A percentile compares a stretch with the other conserved stretches of the same genome.
These are phyloP conservation scores for Suhomyces pyralidae DNA, from an alignment of 805 yeast genomes.

Conservation along the genomic window DNA sequence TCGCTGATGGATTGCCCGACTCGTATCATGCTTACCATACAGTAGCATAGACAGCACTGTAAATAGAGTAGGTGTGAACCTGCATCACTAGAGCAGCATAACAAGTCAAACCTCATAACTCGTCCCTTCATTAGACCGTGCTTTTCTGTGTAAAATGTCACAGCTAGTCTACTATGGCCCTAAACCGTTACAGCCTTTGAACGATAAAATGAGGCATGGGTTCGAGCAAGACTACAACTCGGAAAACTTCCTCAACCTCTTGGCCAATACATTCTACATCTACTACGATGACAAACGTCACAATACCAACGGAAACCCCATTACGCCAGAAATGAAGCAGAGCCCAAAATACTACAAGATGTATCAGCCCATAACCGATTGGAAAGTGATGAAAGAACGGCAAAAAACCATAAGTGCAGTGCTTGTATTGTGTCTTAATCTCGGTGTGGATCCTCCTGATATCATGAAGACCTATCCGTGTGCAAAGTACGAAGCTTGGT, in stretches of 20 bases:
- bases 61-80: neutral
- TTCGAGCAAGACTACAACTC: conserved; percentile 60
- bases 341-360: conserved; percentile 41
- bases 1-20: neutral
- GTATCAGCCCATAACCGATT: conserved; percentile 74
- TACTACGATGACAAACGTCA: conserved; percentile 93
- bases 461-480: conserved; percentile 89
- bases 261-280: conserved; percentile 69
- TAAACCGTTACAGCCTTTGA: conserved; percentile 45
- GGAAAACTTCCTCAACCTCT: conserved; percentile 51
- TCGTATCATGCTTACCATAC: neutral
- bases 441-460: conserved; percentile 98
- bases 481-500: conserved; percentile 89
- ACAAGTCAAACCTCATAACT: too few species aligned
- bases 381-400: conserved; percentile 88
- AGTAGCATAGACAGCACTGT: neutral
- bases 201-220: conserved; percentile 60
- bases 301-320: conserved; percentile 83
- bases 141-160: neutral
- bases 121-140: too few species aligned
- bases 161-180: conserved; percentile 25
- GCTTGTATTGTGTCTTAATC: conserved; percentile 79
- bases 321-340: conserved; percentile 50
- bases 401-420: conserved; percentile 94
- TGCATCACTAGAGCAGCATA: neutral